Evolutionary conservation across 2,329 filamentous ascomycete genomes (phyloP), one percentile per base, ranked within the genome.

Genomic region (Thielaviopsis cerberus): DNA sequence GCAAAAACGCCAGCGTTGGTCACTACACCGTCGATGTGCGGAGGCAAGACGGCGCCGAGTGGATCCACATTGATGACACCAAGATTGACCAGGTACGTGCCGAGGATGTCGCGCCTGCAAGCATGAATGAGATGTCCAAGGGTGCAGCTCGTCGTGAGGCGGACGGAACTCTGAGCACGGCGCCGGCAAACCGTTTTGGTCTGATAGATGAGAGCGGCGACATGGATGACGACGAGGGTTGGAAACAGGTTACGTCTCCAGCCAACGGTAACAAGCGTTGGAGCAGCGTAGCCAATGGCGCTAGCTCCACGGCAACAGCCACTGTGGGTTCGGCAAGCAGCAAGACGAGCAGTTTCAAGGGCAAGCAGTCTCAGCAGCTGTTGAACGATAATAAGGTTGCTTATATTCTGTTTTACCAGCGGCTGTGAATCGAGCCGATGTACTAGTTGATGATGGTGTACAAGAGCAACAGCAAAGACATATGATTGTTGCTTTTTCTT

Each of bases 1-100:
- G 92, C 61, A 96, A 94, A 74, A 94, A 94, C 65, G 92, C 92
- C 37, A 94, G 86, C 62, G 90, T 88, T 56, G 92, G 92, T 3
- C 92, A 98, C 69, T 98, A 98, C 70, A 98, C 92, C 1, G 91
- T 94, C n/a, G 92, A 98, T 69, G 85, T 96, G 48, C 82, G 90
- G 59, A 85, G 92, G 55, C 91, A 97, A 69, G 92, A 98, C 67
- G 88, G 85, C n/a, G 81, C 81, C 23, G 90, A 96, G 69, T 98
- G 92, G 92, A 86, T 98, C 59, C 86, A 91, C 57, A 81, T 98
- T 63, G 92, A 98, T 65, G 92, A 98, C 68, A 98, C 92, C 0
- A 74, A 88, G 61, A 89, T 98, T 62, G 82, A 86, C 61, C 85
- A 89, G 48, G 82, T 98, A 37, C 80, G 85, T 57, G 84, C 83